phyloP scores from a whole-genome alignment of 2,329 filamentous ascomycete species.

The Paecilomyces sp. region DNA sequence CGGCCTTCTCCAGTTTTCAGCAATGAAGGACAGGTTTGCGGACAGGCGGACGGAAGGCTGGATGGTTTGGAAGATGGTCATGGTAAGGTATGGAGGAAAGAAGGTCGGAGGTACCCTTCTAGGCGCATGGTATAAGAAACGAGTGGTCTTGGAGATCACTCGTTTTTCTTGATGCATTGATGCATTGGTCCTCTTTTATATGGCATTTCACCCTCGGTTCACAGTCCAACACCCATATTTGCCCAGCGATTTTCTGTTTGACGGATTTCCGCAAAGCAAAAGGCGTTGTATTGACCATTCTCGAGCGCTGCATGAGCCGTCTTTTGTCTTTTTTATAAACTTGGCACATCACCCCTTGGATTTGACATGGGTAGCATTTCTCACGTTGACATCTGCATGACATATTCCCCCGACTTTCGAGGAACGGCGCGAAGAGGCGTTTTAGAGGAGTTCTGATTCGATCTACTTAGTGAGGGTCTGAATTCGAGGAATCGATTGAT shows the following conservation, averaged over 20 bases:
- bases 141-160: not conserved
- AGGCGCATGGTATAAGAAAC: not conserved
- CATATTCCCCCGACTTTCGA: not conserved
- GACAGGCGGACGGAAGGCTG: not conserved
- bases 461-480: not conserved
- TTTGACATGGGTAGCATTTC: not conserved
- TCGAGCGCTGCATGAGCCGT: not conserved
- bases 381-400: not conserved
- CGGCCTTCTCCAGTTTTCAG: not conserved
- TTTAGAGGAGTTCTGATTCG: not conserved
- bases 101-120: not conserved
- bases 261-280: not conserved
- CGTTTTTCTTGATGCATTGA: not conserved
- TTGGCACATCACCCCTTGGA: not conserved
- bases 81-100: not conserved
- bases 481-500: not conserved
- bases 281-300: not conserved
- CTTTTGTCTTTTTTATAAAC: not conserved
- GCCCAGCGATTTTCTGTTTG: not conserved
- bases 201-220: not conserved
- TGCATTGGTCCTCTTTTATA: not conserved
- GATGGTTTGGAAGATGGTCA: not conserved
- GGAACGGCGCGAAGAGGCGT: not conserved
- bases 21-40: not conserved
- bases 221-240: not conserved